Percentiles rank a stretch among this genome's conserved stretches.
Evolutionary conservation across 2,329 filamentous ascomycete species (phyloP).

Genomic region (Aureobasidium mangrovei): DNA sequence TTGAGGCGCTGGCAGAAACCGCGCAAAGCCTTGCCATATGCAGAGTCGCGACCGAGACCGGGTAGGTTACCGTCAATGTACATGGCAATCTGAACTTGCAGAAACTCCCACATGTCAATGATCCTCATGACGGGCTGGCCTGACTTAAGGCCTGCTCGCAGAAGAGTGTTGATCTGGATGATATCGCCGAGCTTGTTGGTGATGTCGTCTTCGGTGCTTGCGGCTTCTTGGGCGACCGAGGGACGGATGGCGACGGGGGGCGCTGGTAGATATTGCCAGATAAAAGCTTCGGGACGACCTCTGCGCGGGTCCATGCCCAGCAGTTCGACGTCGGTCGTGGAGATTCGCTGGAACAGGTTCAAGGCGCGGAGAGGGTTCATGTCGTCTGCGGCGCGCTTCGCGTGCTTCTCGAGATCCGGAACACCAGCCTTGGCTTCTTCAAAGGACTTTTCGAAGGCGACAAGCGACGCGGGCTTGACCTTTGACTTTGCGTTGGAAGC

Average conservation of each 20-base stretch:
- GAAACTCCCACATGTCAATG: slow-evolving; percentile 97
- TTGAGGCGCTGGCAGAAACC: slow-evolving; percentile 94
- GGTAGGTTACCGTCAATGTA: slow-evolving; percentile 97
- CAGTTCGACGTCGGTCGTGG: slow-evolving; percentile 77
- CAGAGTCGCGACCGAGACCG: slow-evolving; percentile 71
- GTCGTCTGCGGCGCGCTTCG: slow-evolving; percentile 89
- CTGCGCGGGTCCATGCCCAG: slow-evolving; percentile 70
- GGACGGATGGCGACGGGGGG: slow-evolving; percentile 91
- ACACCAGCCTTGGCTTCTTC: slow-evolving; percentile 67
- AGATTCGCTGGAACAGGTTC: slow-evolving; percentile 85
- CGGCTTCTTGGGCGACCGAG: slow-evolving; percentile 84
- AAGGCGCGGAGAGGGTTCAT: slow-evolving; percentile 81
- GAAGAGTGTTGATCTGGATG: slow-evolving; percentile 80
- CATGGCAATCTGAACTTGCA: slow-evolving; percentile 91
- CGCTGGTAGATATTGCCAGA: slow-evolving; percentile 93
- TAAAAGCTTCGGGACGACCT: slow-evolving; percentile 89
- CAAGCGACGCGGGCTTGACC: slow-evolving; percentile 69
- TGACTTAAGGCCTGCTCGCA: slow-evolving; percentile 71
- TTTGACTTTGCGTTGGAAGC: slow-evolving; percentile 83
- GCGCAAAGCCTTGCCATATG: slow-evolving; percentile 78
- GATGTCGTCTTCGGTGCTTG: slow-evolving; percentile 92
- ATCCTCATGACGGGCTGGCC: slow-evolving; percentile 80
- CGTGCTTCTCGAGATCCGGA: slow-evolving; percentile 77
- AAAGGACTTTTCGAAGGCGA: slow-evolving; percentile 80
- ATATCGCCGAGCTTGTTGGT: slow-evolving; percentile 97